Evolutionary conservation across 1,284 basidiomycete species (phyloP).

Genomic region (Puccinia hordei): DNA sequence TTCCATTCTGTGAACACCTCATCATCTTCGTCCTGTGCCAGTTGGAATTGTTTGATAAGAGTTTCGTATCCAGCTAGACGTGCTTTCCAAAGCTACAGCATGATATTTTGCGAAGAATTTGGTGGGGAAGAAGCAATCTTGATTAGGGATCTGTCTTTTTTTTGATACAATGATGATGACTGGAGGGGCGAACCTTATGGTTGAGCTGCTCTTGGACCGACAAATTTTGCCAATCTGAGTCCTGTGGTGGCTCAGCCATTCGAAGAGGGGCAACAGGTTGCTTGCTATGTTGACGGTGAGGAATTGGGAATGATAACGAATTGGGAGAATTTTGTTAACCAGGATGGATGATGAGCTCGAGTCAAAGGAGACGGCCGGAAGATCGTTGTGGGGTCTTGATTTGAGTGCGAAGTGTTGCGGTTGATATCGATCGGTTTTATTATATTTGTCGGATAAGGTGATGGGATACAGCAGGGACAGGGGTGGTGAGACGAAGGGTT

Average conservation of each 20-base stretch:
- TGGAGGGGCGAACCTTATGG: slow-evolving; percentile 25
- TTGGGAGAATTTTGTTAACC: not conserved
- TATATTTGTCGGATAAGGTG: too few relatives aligned
- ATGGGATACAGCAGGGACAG: too few relatives aligned
- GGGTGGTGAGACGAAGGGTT: too few relatives aligned
- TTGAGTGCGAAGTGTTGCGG: too few relatives aligned
- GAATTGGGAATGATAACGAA: not conserved
- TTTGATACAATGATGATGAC: not conserved
- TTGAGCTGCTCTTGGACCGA: slow-evolving; percentile 41
- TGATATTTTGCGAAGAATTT: not conserved
- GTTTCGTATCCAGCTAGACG: slow-evolving; percentile 47
- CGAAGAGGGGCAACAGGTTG: not conserved
- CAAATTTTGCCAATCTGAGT: slow-evolving; percentile 47
- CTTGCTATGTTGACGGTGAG: not conserved
- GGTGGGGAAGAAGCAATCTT: not conserved
- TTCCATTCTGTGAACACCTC: slow-evolving; percentile 48
- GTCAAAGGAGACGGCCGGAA: too few relatives aligned
- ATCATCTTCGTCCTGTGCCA: slow-evolving; percentile 48
- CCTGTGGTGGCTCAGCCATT: slow-evolving; percentile 47
- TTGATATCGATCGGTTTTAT: too few relatives aligned
- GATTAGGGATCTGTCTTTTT: not conserved
- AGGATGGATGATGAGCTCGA: too few relatives aligned
- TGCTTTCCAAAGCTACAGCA: slow-evolving; percentile 48
- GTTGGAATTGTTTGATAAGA: slow-evolving; percentile 50
- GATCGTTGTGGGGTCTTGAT: too few relatives aligned